Base-by-base conservation (phyloP, 345 rosid genomes). In the Reutealis trisperma region DNA sequence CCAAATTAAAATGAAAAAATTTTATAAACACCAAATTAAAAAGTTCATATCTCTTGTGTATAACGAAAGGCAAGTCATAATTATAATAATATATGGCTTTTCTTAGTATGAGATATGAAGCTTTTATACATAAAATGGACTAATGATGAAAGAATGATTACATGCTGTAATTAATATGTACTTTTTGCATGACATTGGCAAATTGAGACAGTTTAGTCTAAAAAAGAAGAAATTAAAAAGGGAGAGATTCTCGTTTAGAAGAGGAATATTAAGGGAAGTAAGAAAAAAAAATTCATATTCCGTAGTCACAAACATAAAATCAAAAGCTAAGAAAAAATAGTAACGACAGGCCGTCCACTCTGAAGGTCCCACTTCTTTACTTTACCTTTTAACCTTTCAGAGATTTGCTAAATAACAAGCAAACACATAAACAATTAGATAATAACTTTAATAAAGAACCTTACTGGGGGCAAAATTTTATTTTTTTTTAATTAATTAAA, bases 61-160 rank as follows among this genome's bases (percentile, higher is more conserved):
- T 34, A 34, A 4, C 3, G 1, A 34, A 34, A 34, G 37, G 5
- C 37, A 34, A 34, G 37, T 34, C 37, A 12, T 27, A 27, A 15
- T 11, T 41, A 37, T 59, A 8, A 72, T 59, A 14, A 72, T 72
- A 6, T 34, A 21, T n/a, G 9, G 32, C 12, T 27, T 45, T 76
- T 44, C 47, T 30, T 6, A 22, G 18, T 13, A 6, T 12, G 19
- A 27, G 44, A 54, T 19, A 19, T 4, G 10, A 19, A 61, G 11
- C 42, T 30, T 75, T 76, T 2, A 4, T 37, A 37, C 16, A 10
- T 37, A 57, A 71, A 51, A 27, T 45, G 77, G 58, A 58, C 41
- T 27, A n/a, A 75, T 81, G 79, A 83, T 79, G 58, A 66, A 66
- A 77, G 75, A 75, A 87, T 79, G 62, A 87, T 81, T 77, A 65